Conservation (phyloP, 495 filamentous ascomycete genomes). For the Penicillium dipodomyicola region DNA sequence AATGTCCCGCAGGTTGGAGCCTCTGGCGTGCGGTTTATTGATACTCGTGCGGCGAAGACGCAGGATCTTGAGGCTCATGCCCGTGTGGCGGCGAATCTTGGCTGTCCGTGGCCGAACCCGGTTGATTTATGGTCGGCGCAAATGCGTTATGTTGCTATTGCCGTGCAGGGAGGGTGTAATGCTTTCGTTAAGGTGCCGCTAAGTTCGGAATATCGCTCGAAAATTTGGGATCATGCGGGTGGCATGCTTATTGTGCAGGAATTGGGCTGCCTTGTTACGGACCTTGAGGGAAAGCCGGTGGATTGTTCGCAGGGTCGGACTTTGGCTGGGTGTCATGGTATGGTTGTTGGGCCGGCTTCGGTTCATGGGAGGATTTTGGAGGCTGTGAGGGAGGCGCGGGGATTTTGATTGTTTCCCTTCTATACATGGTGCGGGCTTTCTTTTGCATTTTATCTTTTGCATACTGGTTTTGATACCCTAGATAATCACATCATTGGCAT, state of each 20-base stretch:
- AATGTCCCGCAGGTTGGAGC: constrained; percentile 29
- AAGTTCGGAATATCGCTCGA: constrained; percentile 49
- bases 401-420: not conserved
- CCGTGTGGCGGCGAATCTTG: constrained; percentile 46
- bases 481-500: constrained; percentile 9
- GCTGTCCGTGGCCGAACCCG: constrained; percentile 45
- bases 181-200: constrained; percentile 61
- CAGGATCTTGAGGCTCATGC: constrained; percentile 45
- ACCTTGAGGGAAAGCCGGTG: constrained; percentile 51
- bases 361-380: constrained; percentile 40
- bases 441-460: not conserved
- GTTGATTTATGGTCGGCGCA: constrained; percentile 63
- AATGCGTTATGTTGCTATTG: constrained; percentile 61
- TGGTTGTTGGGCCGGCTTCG: constrained; percentile 44
- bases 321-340: constrained; percentile 40
- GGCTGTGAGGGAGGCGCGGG: constrained; percentile 31
- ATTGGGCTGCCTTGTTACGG: constrained; percentile 60
- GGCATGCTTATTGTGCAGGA: constrained; percentile 67
- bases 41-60: constrained; percentile 40
- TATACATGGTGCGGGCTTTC: not conserved
- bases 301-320: constrained; percentile 43
- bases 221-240: constrained; percentile 72
- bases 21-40: constrained; percentile 47
- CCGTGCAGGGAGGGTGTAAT: constrained; percentile 55
- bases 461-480: constrained; percentile 11